Evolutionary conservation across 305 asterid genomes (phyloP).

Genomic region (Petunia hybrid): DNA sequence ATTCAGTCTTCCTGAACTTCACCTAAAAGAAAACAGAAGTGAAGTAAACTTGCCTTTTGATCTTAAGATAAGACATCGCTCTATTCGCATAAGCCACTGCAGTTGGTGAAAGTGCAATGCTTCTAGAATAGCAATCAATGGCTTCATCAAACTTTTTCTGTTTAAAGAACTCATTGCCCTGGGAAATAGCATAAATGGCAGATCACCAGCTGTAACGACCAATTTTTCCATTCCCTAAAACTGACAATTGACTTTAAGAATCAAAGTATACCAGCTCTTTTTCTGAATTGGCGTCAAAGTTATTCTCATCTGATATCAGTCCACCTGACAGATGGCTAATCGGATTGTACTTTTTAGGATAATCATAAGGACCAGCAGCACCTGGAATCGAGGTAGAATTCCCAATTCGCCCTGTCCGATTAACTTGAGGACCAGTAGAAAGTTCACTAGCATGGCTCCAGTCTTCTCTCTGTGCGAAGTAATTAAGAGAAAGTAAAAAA

Average conservation of each 20-base stretch:
- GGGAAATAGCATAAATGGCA: constrained; percentile 33
- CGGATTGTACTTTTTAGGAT: constrained; percentile 63
- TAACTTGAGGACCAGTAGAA: constrained; percentile 48
- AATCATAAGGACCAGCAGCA: constrained; percentile 53
- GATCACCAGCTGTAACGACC: constrained; percentile 35
- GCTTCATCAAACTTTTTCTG: constrained; percentile 89
- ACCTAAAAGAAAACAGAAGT: constrained; percentile 20
- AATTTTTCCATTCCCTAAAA: not conserved
- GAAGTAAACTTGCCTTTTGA: constrained; percentile 65
- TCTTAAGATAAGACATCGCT: constrained; percentile 92
- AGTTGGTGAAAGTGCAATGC: constrained; percentile 94
- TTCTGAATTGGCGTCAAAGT: constrained; percentile 87
- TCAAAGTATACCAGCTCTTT: constrained; percentile 77
- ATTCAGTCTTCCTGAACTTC: not conserved
- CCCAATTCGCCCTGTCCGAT: constrained; percentile 42
- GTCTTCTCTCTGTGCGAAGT: constrained; percentile 48
- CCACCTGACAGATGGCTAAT: constrained; percentile 63
- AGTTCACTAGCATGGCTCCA: constrained; percentile 37
- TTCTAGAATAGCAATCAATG: constrained; percentile 92
- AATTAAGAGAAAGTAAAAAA: constrained; percentile 40
- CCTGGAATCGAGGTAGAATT: constrained; percentile 40
- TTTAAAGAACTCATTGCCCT: constrained; percentile 94
- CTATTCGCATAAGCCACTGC: constrained; percentile 94
- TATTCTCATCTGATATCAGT: constrained; percentile 54
- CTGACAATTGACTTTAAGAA: constrained; percentile 26